Percentiles rank a stretch among this genome's conserved stretches.
Conservation (phyloP, 1,284 basidiomycete genomes). For the Ustilago vetiveriae region DNA sequence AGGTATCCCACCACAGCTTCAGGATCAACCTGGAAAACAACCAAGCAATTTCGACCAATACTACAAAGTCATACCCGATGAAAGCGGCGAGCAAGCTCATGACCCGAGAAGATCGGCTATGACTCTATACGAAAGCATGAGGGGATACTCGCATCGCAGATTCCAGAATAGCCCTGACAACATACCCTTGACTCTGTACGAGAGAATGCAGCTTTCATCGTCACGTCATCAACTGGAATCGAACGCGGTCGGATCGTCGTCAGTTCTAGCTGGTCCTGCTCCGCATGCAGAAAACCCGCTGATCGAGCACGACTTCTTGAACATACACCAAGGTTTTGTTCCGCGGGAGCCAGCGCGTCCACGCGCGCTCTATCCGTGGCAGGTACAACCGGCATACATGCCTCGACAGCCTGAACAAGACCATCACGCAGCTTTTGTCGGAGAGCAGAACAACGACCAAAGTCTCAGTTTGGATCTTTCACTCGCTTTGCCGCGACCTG, state of each 20-base stretch:
- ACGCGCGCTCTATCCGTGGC: not conserved
- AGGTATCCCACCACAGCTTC: too few species aligned
- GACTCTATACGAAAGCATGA: not conserved
- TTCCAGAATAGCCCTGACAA: too few species aligned
- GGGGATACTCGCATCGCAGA: not conserved
- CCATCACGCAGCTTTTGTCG: not conserved
- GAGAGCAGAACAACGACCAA: not conserved
- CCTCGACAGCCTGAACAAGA: not conserved
- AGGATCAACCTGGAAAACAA: too few species aligned
- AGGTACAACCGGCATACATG: not conserved
- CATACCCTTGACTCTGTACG: too few species aligned
- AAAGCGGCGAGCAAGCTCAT: too few species aligned
- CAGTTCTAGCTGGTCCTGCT: not conserved
- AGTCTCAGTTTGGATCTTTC: not conserved
- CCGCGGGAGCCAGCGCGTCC: not conserved
- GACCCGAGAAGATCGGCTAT: not conserved
- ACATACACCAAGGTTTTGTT: too few species aligned
- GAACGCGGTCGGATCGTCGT: not conserved
- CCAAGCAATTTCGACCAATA: too few species aligned
- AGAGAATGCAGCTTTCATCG: not conserved
- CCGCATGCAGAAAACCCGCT: not conserved
- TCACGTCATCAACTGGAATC: not conserved
- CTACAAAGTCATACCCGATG: too few species aligned
- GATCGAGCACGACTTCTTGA: not conserved
- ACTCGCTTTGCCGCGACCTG: not conserved